Percentiles rank a stretch among this genome's conserved stretches.
Evolutionary conservation across 345 rosid species (phyloP).

Genomic region (Corymbia maculata): DNA sequence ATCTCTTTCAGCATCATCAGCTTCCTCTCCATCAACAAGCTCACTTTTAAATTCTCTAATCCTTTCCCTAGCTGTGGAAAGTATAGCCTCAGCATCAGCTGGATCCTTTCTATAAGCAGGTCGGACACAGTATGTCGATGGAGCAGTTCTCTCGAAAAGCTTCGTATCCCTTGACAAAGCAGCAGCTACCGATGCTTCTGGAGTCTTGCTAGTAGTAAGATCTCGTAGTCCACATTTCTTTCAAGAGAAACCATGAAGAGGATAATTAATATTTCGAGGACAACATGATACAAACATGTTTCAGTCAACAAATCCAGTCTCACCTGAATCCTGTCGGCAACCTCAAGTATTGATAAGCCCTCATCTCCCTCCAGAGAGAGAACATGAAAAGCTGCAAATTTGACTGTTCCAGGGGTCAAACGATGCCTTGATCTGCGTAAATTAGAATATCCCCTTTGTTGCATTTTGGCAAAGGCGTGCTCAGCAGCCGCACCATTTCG

Average conservation of each 20-base stretch:
- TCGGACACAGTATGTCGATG: constrained; percentile 90
- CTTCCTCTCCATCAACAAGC: constrained; percentile 59
- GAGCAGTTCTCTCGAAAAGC: constrained; percentile 91
- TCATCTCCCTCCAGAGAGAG: constrained; percentile 70
- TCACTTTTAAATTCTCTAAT: constrained; percentile 56
- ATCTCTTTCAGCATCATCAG: constrained; percentile 76
- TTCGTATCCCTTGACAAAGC: constrained; percentile 89
- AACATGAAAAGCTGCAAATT: constrained; percentile 88
- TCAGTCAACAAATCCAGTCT: neutral
- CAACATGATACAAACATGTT: neutral
- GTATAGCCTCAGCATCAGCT: constrained; percentile 55
- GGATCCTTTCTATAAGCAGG: constrained; percentile 71
- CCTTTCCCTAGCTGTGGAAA: constrained; percentile 74
- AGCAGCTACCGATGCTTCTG: constrained; percentile 96
- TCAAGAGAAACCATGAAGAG: neutral
- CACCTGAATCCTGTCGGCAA: constrained; percentile 93
- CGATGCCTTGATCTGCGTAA: constrained; percentile 83
- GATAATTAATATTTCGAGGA: neutral
- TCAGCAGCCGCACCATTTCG: constrained; percentile 77
- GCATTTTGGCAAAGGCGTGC: constrained; percentile 83
- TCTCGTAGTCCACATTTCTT: constrained; percentile 91
- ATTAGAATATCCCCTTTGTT: constrained; percentile 68
- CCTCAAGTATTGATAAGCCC: constrained; percentile 76
- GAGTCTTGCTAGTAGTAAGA: constrained; percentile 87
- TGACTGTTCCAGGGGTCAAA: constrained; percentile 91